These are phyloP conservation scores for Plasmodium berghei DNA, from an alignment of 169 alveolate species.

Conservation along the genomic window DNA sequence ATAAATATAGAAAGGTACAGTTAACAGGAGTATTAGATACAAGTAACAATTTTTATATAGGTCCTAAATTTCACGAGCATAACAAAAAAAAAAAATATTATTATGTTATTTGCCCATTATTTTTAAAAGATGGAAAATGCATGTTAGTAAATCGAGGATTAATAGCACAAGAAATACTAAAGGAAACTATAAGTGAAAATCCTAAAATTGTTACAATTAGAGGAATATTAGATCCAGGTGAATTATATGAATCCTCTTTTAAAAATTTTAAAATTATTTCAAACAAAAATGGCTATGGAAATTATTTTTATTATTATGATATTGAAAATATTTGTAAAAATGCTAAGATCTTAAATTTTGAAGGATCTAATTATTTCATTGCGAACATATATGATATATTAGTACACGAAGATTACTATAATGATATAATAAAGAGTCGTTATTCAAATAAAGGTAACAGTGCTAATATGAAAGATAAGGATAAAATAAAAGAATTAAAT, in stretches of 20 bases:
- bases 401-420: constrained; percentile 84
- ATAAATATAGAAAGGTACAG: constrained; percentile 79
- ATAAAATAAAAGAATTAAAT: constrained; percentile 17
- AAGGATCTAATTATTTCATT: constrained; percentile 75
- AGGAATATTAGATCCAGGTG: constrained; percentile 88
- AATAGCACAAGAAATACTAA: constrained; percentile 77
- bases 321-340: constrained; percentile 82
- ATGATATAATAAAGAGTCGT: constrained; percentile 24
- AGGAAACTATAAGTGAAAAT: constrained; percentile 73
- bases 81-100: constrained; percentile 76
- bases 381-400: constrained; percentile 87
- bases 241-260: constrained; percentile 77
- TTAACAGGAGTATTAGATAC: constrained; percentile 89
- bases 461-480: neutral
- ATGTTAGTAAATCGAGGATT: constrained; percentile 89
- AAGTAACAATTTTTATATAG: constrained; percentile 84
- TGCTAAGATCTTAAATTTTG: constrained; percentile 77
- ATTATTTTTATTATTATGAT: constrained; percentile 81
- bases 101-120: constrained; percentile 86
- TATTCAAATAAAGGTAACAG: constrained; percentile 4
- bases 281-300: constrained; percentile 62
- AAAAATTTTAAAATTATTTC: constrained; percentile 50
- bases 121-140: constrained; percentile 86
- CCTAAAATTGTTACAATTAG: constrained; percentile 89
- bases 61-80: constrained; percentile 85